Base-by-base conservation (phyloP, 139 green algal genomes). In the Closterium sp. region DNA sequence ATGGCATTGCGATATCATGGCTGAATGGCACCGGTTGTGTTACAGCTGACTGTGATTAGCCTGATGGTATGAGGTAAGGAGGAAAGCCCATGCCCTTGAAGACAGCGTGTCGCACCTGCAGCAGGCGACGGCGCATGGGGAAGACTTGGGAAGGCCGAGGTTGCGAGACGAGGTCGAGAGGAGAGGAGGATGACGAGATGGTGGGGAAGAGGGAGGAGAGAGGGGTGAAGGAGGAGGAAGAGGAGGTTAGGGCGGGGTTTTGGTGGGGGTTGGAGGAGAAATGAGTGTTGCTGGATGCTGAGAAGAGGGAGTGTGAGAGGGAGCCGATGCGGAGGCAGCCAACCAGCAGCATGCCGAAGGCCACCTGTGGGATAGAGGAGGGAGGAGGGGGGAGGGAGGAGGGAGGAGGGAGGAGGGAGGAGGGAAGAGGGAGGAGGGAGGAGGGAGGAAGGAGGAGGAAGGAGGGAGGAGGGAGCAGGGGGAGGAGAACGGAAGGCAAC, bases 301-400 rank as follows among this genome's bases (percentile, higher is more conserved):
- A 86, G 83, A 33, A 33, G 30, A 86, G 83, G 30, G 83, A 86
- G 83, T 34, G 83, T 12, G 83, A 86, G 83, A 33, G 83, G 30
- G 83, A 1, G 83, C n/a, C 83, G n/a, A 86, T 86, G 28, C n/a
- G 83, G 10, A 32, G 30, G n/a, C 30, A 33, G 21, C 83, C 83
- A 32, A 86, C n/a, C 83, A 86, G 83, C n/a, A 86, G n/a, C 83
- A 86, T 33, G n/a, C 83, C 83, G 30, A 86, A 86, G 4, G 83
- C 83, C 83, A 86, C 83, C 83, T 86, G 83, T 32, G n/a, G 28
- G 30, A 23, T 32, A n/a, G 25, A 30, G 5, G 28, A 85, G 76
- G 25, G 9, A 10, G 76, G 76, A 85, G 8, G 28, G 76, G 25
- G 4, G 76, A 10, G 23, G 8, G 25, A 23, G 83, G n/a, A 34